A percentile compares a stretch with the other conserved stretches of the same genome.
phyloP scores from a whole-genome alignment of 2,329 filamentous ascomycete species.

The Xylaria sp. region DNA sequence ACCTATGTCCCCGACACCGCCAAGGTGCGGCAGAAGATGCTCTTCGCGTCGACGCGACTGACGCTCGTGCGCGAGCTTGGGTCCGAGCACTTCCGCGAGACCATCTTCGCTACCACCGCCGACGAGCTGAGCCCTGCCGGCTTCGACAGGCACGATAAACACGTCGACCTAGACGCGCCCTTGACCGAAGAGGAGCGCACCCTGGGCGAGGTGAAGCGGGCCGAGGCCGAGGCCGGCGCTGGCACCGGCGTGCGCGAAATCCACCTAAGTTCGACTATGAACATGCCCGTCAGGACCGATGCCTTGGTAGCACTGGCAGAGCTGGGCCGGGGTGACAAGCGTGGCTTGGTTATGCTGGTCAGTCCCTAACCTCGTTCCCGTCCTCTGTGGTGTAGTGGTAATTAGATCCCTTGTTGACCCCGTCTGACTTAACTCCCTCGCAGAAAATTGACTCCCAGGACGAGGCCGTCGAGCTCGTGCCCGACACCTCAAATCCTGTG shows the following conservation, averaged over 20 bases:
- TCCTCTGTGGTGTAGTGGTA: not conserved
- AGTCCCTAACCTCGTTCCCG: conserved; percentile 45
- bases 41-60: conserved; percentile 81
- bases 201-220: conserved; percentile 76
- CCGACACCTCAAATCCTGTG: conserved; percentile 60
- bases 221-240: conserved; percentile 77
- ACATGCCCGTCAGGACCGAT: conserved; percentile 69
- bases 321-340: conserved; percentile 62
- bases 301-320: conserved; percentile 72
- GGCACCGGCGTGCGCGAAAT: conserved; percentile 71
- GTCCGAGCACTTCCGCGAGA: conserved; percentile 80
- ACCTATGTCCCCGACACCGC: conserved; percentile 84
- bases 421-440: not conserved
- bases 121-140: conserved; percentile 75
- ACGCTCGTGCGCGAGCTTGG: conserved; percentile 81
- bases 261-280: conserved; percentile 66
- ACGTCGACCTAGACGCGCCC: conserved; percentile 71
- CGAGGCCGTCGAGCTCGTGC: conserved; percentile 75
- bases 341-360: conserved; percentile 73
- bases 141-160: conserved; percentile 77
- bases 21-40: conserved; percentile 85
- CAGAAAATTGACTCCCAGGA: conserved; percentile 77
- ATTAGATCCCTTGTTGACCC: not conserved
- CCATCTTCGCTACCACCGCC: conserved; percentile 75
- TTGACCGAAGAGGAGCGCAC: conserved; percentile 81